These are phyloP conservation scores for Chaetoscypha palmicola DNA, from an alignment of 2,329 filamentous ascomycete genomes.

Conservation along the genomic window DNA sequence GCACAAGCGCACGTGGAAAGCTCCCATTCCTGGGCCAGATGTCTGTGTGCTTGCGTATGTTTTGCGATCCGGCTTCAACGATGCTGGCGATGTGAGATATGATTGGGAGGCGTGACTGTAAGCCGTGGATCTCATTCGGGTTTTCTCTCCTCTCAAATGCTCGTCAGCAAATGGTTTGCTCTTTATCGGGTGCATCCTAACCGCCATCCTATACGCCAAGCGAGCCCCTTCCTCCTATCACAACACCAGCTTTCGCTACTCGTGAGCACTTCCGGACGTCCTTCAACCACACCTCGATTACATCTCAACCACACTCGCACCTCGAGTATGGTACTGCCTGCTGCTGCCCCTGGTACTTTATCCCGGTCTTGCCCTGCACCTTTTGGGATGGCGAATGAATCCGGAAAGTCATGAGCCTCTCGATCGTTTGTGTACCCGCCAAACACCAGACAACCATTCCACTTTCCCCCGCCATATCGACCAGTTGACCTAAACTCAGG, in stretches of 20 bases:
- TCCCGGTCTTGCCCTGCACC: background rate
- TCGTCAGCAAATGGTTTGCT: background rate
- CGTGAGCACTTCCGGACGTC: background rate
- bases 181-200: background rate
- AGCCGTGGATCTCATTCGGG: background rate
- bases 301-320: no score
- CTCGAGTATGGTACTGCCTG: no score
- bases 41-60: background rate
- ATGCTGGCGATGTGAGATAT: background rate
- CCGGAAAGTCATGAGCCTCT: slow-evolving; percentile 12
- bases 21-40: background rate
- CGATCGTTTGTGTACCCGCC: slow-evolving; percentile 16
- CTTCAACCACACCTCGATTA: no score
- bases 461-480: background rate
- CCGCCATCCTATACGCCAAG: background rate
- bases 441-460: slow-evolving; percentile 8
- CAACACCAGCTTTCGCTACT: background rate
- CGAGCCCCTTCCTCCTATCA: background rate
- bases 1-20: background rate
- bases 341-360: background rate
- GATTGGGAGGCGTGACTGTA: background rate
- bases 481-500: background rate
- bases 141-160: background rate
- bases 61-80: background rate
- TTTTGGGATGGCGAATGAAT: background rate